A percentile compares a stretch with the other conserved stretches of the same genome.
These are phyloP conservation scores for Scheffersomyces lignicola DNA, from an alignment of 1,139 yeast genomes.

Conservation along the genomic window DNA sequence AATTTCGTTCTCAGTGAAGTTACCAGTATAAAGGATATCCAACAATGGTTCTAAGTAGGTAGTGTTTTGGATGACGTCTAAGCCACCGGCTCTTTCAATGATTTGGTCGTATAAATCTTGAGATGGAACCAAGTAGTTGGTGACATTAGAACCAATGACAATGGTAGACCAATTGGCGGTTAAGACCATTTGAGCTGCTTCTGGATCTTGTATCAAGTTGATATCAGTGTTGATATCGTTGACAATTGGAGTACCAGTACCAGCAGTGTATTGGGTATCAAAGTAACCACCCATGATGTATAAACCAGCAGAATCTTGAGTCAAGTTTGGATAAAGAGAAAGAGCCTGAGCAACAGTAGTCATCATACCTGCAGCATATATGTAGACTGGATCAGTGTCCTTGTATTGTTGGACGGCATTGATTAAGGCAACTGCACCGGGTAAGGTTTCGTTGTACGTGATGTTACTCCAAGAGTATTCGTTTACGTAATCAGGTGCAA, in stretches of 20 bases:
- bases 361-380: conserved; percentile 40
- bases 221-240: conserved; percentile 42
- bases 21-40: conserved; percentile 30
- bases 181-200: conserved; percentile 42
- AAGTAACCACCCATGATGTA: conserved; percentile 45
- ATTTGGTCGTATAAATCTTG: conserved; percentile 34
- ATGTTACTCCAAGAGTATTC: conserved; percentile 28
- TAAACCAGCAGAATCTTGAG: conserved; percentile 37
- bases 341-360: conserved; percentile 46
- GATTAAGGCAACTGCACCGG: conserved; percentile 38
- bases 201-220: conserved; percentile 43
- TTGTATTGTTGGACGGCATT: conserved; percentile 32
- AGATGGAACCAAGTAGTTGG: conserved; percentile 37
- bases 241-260: conserved; percentile 23
- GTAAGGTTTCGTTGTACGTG: conserved; percentile 23
- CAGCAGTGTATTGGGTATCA: conserved; percentile 37
- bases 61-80: conserved; percentile 19
- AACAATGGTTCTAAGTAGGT: conserved; percentile 25
- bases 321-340: conserved; percentile 34
- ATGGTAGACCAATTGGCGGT: conserved; percentile 38
- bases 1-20: conserved; percentile 23
- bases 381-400: conserved; percentile 30
- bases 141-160: conserved; percentile 40
- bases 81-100: conserved; percentile 30
- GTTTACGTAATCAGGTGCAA: conserved; percentile 27